phyloP scores from a whole-genome alignment of 2,329 filamentous ascomycete genomes.

The Fusarium udum region DNA sequence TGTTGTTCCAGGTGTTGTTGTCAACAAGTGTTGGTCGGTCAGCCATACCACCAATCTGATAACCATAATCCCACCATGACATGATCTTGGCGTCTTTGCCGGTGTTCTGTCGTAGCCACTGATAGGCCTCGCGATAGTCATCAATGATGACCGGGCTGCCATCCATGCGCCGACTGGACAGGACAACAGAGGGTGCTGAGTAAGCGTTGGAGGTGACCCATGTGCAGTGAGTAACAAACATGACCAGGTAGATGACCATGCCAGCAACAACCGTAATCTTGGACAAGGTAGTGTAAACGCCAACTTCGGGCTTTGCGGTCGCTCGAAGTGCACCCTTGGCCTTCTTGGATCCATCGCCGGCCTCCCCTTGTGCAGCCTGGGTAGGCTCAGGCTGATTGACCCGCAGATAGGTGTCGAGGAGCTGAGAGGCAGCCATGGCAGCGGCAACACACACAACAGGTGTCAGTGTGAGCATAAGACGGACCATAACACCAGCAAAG shows the following conservation, averaged over 20 bases:
- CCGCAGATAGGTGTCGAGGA: slow-evolving; percentile 86
- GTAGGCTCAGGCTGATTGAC: slow-evolving; percentile 68
- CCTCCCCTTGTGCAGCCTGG: slow-evolving; percentile 51
- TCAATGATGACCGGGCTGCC: slow-evolving; percentile 99
- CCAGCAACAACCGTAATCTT: slow-evolving; percentile 80
- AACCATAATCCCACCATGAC: slow-evolving; percentile 99
- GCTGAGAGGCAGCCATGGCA: slow-evolving; percentile 85
- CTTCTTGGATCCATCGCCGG: slow-evolving; percentile 67
- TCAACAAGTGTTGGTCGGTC: slow-evolving; percentile 96
- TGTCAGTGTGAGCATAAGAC: slow-evolving; percentile 96
- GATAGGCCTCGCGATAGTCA: slow-evolving; percentile 98
- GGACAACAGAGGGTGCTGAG: slow-evolving; percentile 95
- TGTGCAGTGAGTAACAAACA: slow-evolving; percentile 97
- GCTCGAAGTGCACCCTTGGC: slow-evolving; percentile 68
- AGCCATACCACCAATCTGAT: slow-evolving; percentile 99
- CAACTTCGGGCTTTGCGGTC: slow-evolving; percentile 77
- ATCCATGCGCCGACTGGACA: slow-evolving; percentile 91
- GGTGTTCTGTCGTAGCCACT: slow-evolving; percentile 99
- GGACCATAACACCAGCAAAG: slow-evolving; percentile 99
- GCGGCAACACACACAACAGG: slow-evolving; percentile 96
- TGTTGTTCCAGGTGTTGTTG: slow-evolving; percentile 99
- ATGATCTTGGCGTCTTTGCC: slow-evolving; percentile 95
- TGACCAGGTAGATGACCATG: slow-evolving; percentile 81
- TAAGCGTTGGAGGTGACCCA: slow-evolving; percentile 99
- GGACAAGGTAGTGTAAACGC: slow-evolving; percentile 83